phyloP scores from a whole-genome alignment of 2,329 filamentous ascomycete genomes.

The Gaeumannomyces sp. region DNA sequence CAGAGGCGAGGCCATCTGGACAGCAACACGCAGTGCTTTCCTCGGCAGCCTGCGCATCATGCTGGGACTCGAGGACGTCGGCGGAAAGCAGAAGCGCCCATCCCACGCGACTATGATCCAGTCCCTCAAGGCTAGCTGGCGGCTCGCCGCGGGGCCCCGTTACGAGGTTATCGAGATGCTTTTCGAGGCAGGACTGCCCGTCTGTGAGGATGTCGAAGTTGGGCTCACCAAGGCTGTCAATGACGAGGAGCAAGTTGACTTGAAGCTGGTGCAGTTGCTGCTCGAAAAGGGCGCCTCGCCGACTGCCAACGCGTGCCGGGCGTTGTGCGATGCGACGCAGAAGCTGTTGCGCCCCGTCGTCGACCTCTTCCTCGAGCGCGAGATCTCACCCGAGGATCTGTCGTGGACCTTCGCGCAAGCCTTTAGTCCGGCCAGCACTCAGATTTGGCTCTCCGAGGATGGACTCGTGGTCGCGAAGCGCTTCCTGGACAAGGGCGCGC shows the following conservation, averaged over 20 bases:
- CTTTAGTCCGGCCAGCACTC: constrained; percentile 35
- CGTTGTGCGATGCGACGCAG: constrained; percentile 42
- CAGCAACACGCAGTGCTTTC: constrained; percentile 45
- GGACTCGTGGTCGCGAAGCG: constrained; percentile 41
- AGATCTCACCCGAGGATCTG: constrained; percentile 37
- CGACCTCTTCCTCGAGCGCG: constrained; percentile 33
- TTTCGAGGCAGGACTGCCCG: constrained; percentile 43
- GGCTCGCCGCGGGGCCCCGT: constrained; percentile 40
- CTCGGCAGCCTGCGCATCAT: constrained; percentile 44
- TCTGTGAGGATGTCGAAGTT: constrained; percentile 43
- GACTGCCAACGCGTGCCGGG: constrained; percentile 43
- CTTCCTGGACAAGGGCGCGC: constrained; percentile 43
- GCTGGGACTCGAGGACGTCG: constrained; percentile 38
- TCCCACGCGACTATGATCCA: constrained; percentile 41
- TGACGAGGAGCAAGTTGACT: constrained; percentile 41
- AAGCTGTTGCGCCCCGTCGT: constrained; percentile 33
- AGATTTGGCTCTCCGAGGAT: constrained; percentile 39
- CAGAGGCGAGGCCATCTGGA: constrained; percentile 48
- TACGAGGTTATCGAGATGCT: constrained; percentile 43
- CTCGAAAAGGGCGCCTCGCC: constrained; percentile 47
- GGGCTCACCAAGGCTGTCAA: constrained; percentile 46
- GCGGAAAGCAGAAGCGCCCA: constrained; percentile 37
- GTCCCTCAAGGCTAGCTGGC: constrained; percentile 49
- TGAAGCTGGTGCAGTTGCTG: constrained; percentile 40
- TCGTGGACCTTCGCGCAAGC: constrained; percentile 37